phyloP scores from a whole-genome alignment of 352 stramenopile genomes.

The Phytophthora vignae region DNA sequence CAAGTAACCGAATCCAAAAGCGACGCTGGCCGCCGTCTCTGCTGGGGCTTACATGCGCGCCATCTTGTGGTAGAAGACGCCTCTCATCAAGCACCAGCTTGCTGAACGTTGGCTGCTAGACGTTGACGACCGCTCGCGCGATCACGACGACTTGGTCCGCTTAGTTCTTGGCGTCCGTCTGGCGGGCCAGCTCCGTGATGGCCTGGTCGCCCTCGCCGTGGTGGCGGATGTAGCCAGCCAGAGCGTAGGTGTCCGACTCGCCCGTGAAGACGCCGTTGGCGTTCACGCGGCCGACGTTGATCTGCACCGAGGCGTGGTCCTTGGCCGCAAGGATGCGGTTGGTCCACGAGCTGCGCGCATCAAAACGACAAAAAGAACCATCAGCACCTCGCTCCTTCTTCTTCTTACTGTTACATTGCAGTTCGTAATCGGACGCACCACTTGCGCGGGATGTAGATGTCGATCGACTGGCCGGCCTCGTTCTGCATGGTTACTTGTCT shows the following conservation, averaged over 20 bases:
- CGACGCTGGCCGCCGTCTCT: slow-evolving; percentile 14
- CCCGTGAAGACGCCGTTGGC: slow-evolving; percentile 97
- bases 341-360: slow-evolving; percentile 94
- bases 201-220: slow-evolving; percentile 96
- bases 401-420: not conserved
- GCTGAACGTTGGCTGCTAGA: slow-evolving; percentile 17
- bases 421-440: slow-evolving; percentile 67
- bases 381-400: not conserved
- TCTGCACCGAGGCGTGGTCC: slow-evolving; percentile 98
- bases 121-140: slow-evolving; percentile 19
- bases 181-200: slow-evolving; percentile 84
- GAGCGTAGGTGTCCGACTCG: slow-evolving; percentile 94
- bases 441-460: slow-evolving; percentile 99
- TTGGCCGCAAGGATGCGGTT: slow-evolving; percentile 98
- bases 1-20: slow-evolving; percentile 46
- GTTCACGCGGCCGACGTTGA: slow-evolving; percentile 98
- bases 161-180: slow-evolving; percentile 88
- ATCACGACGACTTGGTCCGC: slow-evolving; percentile 9
- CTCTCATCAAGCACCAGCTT: slow-evolving; percentile 2
- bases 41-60: slow-evolving; percentile 8
- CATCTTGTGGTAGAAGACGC: slow-evolving; percentile 7
- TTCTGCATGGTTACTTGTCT: slow-evolving; percentile 96
- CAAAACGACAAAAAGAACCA: not conserved
- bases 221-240: slow-evolving; percentile 97
- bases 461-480: slow-evolving; percentile 96